Percentiles rank a stretch among this genome's conserved stretches.
These are phyloP conservation scores for Quercus parvula DNA, from an alignment of 306 rosid genomes.

Conservation along the genomic window DNA sequence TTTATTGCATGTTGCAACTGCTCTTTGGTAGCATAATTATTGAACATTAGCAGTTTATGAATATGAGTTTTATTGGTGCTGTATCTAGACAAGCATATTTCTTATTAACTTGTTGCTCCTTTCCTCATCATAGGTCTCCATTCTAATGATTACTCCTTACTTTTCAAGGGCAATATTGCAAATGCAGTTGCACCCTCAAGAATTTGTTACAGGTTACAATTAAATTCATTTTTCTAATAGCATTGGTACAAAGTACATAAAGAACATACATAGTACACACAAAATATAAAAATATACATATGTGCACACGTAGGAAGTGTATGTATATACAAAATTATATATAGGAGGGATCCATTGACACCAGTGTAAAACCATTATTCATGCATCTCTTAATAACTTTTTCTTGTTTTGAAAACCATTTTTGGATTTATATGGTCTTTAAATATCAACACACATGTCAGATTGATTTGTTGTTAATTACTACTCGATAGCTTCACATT, in stretches of 20 bases:
- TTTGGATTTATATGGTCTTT: not conserved
- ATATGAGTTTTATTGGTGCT: not conserved
- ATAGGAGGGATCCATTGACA: not conserved
- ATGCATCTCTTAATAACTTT: not conserved
- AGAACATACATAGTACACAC: not conserved
- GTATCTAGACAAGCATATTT: not conserved
- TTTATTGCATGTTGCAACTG: not conserved
- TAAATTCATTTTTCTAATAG: conserved; percentile 18
- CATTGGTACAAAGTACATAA: conserved; percentile 6
- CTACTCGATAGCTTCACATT: not conserved
- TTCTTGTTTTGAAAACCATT: not conserved
- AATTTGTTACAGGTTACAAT: conserved; percentile 79
- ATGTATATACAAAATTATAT: not conserved
- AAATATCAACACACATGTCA: not conserved
- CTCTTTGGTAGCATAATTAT: not conserved
- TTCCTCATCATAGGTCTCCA: conserved; percentile 60
- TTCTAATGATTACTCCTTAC: conserved; percentile 76
- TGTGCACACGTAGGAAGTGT: not conserved
- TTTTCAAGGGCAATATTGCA: conserved; percentile 66
- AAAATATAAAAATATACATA: not conserved
- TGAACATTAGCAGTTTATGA: not conserved
- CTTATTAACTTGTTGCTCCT: conserved; percentile 19
- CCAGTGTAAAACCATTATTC: not conserved
- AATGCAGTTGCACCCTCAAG: conserved; percentile 90
- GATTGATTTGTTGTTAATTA: not conserved